Evolutionary conservation across 2,329 filamentous ascomycete species (phyloP).

Genomic region (Xenosphaeropsis pyriputrescens): DNA sequence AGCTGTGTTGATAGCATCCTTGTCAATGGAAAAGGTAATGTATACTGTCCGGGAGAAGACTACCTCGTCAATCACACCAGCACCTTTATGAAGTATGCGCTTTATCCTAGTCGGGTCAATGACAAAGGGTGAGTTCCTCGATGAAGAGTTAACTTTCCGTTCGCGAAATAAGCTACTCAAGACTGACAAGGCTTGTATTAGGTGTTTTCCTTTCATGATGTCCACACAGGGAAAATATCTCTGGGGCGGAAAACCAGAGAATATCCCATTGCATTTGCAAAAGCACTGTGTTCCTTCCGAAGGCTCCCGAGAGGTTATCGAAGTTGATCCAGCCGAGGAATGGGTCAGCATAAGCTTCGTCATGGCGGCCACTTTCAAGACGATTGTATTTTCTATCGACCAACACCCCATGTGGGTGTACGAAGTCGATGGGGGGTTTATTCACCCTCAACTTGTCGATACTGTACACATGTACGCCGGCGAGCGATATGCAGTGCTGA

Average conservation of each 20-base stretch:
- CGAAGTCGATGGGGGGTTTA: conserved; percentile 24
- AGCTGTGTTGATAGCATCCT: too few species aligned
- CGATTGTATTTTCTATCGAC: conserved; percentile 21
- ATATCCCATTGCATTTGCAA: conserved; percentile 10
- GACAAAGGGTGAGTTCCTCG: too few species aligned
- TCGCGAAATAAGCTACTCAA: too few species aligned
- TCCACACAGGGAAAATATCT: conserved; percentile 3
- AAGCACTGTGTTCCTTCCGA: conserved; percentile 10
- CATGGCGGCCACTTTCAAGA: conserved; percentile 15
- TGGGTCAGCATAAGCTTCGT: conserved; percentile 23
- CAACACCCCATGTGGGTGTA: conserved; percentile 26
- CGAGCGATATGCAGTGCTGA: conserved; percentile 16
- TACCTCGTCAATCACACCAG: too few species aligned
- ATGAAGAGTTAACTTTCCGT: too few species aligned
- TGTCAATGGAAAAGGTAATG: too few species aligned
- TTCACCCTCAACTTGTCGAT: conserved; percentile 21
- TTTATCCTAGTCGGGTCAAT: too few species aligned
- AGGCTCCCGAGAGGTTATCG: conserved; percentile 14
- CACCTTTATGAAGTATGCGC: too few species aligned
- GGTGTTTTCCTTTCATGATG: conserved; percentile 8
- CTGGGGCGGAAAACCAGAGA: conserved; percentile 3
- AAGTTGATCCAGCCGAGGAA: conserved; percentile 16
- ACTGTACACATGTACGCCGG: conserved; percentile 12
- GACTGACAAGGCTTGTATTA: too few species aligned
- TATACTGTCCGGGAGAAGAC: too few species aligned